Conservation (phyloP, 2,329 filamentous ascomycete genomes). For the Aspergillus calidoustus region DNA sequence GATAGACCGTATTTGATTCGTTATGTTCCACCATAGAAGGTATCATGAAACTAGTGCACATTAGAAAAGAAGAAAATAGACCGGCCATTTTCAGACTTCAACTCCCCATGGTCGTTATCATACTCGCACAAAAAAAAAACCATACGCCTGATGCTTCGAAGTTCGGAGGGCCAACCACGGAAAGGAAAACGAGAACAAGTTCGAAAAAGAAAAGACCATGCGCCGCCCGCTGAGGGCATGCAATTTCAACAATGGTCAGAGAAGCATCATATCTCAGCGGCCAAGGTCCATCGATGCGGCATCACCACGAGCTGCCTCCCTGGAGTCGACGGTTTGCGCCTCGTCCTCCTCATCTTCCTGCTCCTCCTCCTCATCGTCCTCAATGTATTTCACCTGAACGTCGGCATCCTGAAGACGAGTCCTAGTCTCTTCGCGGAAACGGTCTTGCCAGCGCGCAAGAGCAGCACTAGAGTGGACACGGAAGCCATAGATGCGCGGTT, state of each 20-base stretch:
- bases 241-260: not conserved
- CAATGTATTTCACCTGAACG: constrained; percentile 77
- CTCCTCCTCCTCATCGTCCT: constrained; percentile 68
- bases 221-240: not conserved
- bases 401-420: constrained; percentile 69
- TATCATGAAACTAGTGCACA: constrained; percentile 30
- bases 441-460: constrained; percentile 88
- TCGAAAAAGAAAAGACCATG: constrained; percentile 7
- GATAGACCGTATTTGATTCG: constrained; percentile 13
- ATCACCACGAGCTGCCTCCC: constrained; percentile 32
- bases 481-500: constrained; percentile 92
- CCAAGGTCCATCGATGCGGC: constrained; percentile 44
- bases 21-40: constrained; percentile 18
- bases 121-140: constrained; percentile 35
- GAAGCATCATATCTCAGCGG: constrained; percentile 27
- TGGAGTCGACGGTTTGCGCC: constrained; percentile 21
- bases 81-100: constrained; percentile 32
- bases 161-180: constrained; percentile 18
- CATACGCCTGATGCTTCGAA: constrained; percentile 33
- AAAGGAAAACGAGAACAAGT: constrained; percentile 10
- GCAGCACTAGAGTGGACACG: constrained; percentile 89
- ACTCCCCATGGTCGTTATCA: constrained; percentile 32
- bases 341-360: constrained; percentile 46
- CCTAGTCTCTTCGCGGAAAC: constrained; percentile 80
- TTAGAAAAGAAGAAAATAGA: constrained; percentile 29